Conservation (phyloP, 805 yeast genomes). For the Zygosaccharomyces bisporus region DNA sequence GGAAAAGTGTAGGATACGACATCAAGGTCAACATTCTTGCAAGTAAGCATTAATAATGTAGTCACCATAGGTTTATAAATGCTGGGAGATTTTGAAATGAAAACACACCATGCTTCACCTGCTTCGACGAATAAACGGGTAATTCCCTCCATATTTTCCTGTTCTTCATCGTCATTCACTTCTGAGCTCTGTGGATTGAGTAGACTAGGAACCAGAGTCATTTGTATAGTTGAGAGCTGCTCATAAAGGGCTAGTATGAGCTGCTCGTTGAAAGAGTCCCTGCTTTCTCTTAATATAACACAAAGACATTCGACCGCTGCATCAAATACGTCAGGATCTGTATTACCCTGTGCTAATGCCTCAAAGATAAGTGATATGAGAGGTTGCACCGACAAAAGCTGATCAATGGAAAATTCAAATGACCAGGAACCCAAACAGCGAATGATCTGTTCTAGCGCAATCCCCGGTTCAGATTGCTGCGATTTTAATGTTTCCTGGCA, state of each 20-base stretch:
- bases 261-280: constrained; percentile 63
- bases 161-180: constrained; percentile 44
- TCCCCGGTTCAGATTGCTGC: constrained; percentile 29
- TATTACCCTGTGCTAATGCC: constrained; percentile 46
- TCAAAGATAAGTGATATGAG: constrained; percentile 66
- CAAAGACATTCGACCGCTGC: constrained; percentile 83
- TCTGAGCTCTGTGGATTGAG: constrained; percentile 11
- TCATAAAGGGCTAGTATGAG: constrained; percentile 64
- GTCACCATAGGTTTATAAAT: constrained; percentile 71
- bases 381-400: constrained; percentile 59
- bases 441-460: constrained; percentile 43
- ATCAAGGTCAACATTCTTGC: constrained; percentile 79
- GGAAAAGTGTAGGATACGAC: constrained; percentile 86
- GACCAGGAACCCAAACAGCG: constrained; percentile 90
- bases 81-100: constrained; percentile 68
- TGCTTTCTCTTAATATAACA: constrained; percentile 74
- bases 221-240: constrained; percentile 60
- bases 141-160: constrained; percentile 62
- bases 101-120: constrained; percentile 92
- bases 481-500: constrained; percentile 36
- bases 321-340: constrained; percentile 53
- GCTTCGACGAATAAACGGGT: constrained; percentile 84
- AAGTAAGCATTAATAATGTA: constrained; percentile 64
- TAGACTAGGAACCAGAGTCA: constrained; percentile 42
- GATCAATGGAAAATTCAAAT: constrained; percentile 71